phyloP scores from a whole-genome alignment of 2,329 filamentous ascomycete genomes.

The Colletotrichum graminicola region DNA sequence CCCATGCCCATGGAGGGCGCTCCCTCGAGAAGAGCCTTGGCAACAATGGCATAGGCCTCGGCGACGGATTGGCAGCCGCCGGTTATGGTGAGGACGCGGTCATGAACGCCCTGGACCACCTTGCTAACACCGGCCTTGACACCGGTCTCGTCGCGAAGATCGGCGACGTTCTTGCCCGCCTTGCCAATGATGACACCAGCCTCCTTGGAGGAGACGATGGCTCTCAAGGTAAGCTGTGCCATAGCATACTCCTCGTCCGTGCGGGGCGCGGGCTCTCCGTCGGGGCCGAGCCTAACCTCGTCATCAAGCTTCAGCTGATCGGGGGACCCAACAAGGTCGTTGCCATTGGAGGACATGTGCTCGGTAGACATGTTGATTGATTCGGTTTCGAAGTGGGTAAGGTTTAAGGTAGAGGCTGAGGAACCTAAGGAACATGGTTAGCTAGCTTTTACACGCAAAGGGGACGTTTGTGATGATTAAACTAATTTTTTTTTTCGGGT shows the following conservation, averaged over 20 bases:
- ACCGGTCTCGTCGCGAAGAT: slow-evolving; percentile 95
- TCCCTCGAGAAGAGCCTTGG: slow-evolving; percentile 90
- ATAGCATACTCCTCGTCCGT: slow-evolving; percentile 97
- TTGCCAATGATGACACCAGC: slow-evolving; percentile 99
- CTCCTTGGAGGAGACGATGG: slow-evolving; percentile 98
- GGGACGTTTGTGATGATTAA: background rate
- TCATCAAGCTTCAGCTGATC: slow-evolving; percentile 77
- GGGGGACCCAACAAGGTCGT: slow-evolving; percentile 70
- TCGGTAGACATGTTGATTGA: slow-evolving; percentile 70
- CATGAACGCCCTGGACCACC: slow-evolving; percentile 96
- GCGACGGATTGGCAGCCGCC: slow-evolving; percentile 90
- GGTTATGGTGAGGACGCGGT: slow-evolving; percentile 95
- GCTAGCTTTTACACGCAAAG: background rate
- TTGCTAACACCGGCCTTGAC: slow-evolving; percentile 99
- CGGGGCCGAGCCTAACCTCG: slow-evolving; percentile 72
- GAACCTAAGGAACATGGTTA: background rate
- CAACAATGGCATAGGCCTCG: slow-evolving; percentile 93
- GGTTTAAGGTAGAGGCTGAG: slow-evolving; percentile 3
- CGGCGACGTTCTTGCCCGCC: slow-evolving; percentile 97
- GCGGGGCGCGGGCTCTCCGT: slow-evolving; percentile 85
- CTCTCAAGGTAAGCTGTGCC: slow-evolving; percentile 91
- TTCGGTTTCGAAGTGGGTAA: slow-evolving; percentile 30
- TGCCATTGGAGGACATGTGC: slow-evolving; percentile 67
- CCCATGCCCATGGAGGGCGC: slow-evolving; percentile 97
- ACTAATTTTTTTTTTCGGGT: background rate